phyloP scores from a whole-genome alignment of 495 filamentous ascomycete species.

The Pyrenopolyporus hunteri region DNA sequence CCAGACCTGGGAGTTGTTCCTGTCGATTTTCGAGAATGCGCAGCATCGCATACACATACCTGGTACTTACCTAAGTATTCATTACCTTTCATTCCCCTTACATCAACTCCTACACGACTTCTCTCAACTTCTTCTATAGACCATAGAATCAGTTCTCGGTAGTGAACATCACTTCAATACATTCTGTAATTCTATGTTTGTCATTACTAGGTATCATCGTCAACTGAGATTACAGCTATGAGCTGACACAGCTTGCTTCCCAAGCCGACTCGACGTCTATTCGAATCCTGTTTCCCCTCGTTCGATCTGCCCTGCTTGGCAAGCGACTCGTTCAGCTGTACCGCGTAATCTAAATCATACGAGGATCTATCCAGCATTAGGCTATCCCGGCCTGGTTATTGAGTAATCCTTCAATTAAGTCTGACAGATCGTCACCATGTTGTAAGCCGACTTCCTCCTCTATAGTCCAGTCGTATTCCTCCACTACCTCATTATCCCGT shows the following conservation, averaged over 20 bases:
- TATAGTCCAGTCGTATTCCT: slow-evolving; percentile 6
- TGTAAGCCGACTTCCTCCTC: slow-evolving; percentile 33
- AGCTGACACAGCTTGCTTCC: slow-evolving; percentile 18
- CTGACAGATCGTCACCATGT: slow-evolving; percentile 25
- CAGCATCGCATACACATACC: slow-evolving; percentile 7
- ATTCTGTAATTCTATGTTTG: not conserved
- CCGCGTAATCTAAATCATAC: not conserved
- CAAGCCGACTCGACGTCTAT: not conserved
- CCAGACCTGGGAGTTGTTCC: slow-evolving; percentile 18
- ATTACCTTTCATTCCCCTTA: not conserved
- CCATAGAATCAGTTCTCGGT: not conserved
- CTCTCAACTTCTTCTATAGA: not conserved
- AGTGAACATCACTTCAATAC: not conserved
- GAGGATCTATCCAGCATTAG: slow-evolving; percentile 5
- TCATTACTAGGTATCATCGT: not conserved
- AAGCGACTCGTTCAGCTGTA: not conserved
- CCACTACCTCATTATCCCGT: not conserved
- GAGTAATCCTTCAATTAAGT: not conserved
- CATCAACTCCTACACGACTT: slow-evolving; percentile 1
- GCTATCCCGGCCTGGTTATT: not conserved
- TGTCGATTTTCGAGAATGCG: slow-evolving; percentile 27
- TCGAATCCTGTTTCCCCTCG: not conserved
- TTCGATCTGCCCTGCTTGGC: not conserved
- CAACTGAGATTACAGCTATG: slow-evolving; percentile 12
- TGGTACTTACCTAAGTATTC: too few species aligned